These are phyloP conservation scores for Chaetoscypha palmicola DNA, from an alignment of 2,329 filamentous ascomycete genomes.

Conservation along the genomic window DNA sequence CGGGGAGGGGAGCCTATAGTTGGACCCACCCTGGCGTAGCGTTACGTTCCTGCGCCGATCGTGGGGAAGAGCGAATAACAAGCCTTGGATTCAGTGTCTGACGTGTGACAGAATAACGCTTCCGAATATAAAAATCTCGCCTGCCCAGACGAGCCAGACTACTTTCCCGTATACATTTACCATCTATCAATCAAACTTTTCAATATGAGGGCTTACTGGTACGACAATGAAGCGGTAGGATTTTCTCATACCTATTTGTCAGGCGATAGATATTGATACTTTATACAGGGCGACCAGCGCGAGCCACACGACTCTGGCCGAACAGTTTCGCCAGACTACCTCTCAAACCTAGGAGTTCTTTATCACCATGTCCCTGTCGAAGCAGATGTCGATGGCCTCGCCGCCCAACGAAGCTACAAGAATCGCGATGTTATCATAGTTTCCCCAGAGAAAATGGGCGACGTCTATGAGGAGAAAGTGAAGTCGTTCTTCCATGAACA, in stretches of 20 bases:
- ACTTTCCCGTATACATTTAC: too few species aligned
- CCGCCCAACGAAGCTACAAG: constrained; percentile 71
- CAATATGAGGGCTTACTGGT: constrained; percentile 66
- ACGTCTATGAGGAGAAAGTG: constrained; percentile 85
- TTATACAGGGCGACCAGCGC: constrained; percentile 82
- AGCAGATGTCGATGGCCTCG: constrained; percentile 65
- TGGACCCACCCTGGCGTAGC: too few species aligned
- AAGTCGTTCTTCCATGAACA: constrained; percentile 93
- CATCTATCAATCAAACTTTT: constrained; percentile 1
- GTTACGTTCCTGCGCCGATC: too few species aligned
- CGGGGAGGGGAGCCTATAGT: too few species aligned
- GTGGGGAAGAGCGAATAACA: too few species aligned
- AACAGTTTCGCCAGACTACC: constrained; percentile 54
- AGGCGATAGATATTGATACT: too few species aligned
- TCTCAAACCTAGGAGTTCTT: constrained; percentile 70
- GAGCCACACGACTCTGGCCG: constrained; percentile 80
- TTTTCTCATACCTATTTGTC: constrained; percentile 9
- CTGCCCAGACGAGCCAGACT: too few species aligned
- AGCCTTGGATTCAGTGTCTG: too few species aligned
- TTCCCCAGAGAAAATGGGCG: constrained; percentile 78
- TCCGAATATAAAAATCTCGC: too few species aligned
- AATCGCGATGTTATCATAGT: constrained; percentile 93
- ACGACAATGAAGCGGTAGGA: constrained; percentile 56
- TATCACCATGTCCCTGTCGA: constrained; percentile 64
- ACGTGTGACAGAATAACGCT: too few species aligned